Base-by-base conservation (phyloP, 495 filamentous ascomycete species). In the Aspergillus indologenus region DNA sequence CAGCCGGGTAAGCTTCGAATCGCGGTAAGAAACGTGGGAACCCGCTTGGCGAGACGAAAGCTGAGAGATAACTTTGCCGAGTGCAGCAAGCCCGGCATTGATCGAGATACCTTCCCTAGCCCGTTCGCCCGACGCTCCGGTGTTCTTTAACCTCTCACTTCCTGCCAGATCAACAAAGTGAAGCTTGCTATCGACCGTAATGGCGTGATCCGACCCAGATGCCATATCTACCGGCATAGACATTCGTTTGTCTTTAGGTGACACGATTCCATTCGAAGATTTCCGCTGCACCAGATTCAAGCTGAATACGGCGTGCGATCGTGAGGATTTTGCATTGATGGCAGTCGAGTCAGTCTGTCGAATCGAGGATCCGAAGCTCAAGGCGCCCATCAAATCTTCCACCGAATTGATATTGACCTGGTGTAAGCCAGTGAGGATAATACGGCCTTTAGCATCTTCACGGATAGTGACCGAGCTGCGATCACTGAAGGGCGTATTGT, bases 91-190 rank as follows among this genome's bases (percentile, higher is more conserved):
- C 56, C 94, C 94, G 26, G 90, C 93, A 68, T 99, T 99, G 77
- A 99, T 99, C 15, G 95, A 96, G 57, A 99, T 99, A 64, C 94
- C 94, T 73, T 99, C 94, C 73, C 86, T 91, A 46, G 95, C 95
- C 26, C 94, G 87, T 62, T 99, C 95, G 15, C 94, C 94, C 56
- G 94, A 92, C 7, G 95, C 95, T 18, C 90, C 90, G 4, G 94
- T 98, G 67, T 98, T 98, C 79, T 99, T 99, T 70, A 99, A 73
- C 63, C 94, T 84, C 75, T 99, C 94, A 69, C 95, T 98, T 60
- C 94, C 94, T 52, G 94, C 94, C 68, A 99, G 77, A 87, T 99
- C 94, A 48, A 99, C 94, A 63, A 99, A 99, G 68, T 99, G 92
- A 58, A 99, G 83, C 71, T 99, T 99, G 84, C 95, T 98, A 69